phyloP scores from a whole-genome alignment of 768 basidiomycete genomes.

The Mrakia gelida region DNA sequence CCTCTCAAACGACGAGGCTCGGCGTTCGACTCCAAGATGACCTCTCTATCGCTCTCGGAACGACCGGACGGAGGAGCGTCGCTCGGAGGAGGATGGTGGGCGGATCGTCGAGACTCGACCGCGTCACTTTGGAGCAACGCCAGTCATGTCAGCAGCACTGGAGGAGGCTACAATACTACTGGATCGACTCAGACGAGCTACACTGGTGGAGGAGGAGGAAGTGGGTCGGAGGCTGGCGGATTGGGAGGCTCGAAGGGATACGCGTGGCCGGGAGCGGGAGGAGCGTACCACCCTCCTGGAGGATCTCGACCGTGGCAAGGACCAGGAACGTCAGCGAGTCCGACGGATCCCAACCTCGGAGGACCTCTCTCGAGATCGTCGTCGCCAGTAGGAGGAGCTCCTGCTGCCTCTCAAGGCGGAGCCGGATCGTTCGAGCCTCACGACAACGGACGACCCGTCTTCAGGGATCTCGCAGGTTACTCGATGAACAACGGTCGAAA shows the following conservation, averaged over 20 bases:
- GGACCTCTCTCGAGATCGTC: not conserved
- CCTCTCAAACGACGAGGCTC: slow-evolving; percentile 70
- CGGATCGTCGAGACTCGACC: slow-evolving; percentile 66
- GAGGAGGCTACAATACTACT: slow-evolving; percentile 45
- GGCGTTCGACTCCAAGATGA: slow-evolving; percentile 59
- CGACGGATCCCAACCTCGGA: not conserved
- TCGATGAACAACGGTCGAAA: slow-evolving; percentile 10
- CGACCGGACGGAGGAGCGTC: slow-evolving; percentile 1
- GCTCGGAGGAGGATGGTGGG: slow-evolving; percentile 50
- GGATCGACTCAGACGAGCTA: slow-evolving; percentile 24
- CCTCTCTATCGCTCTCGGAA: slow-evolving; percentile 19
- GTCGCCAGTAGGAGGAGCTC: slow-evolving; percentile 7
- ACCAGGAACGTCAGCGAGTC: not conserved
- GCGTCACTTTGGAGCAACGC: slow-evolving; percentile 65
- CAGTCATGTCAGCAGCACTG: slow-evolving; percentile 47
- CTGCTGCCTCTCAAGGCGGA: not conserved
- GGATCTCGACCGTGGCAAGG: not conserved
- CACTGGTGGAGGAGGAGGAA: slow-evolving; percentile 12
- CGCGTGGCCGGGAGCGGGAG: slow-evolving; percentile 5
- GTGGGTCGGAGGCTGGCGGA: slow-evolving; percentile 3
- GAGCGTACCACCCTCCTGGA: not conserved
- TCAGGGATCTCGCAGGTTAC: slow-evolving; percentile 7
- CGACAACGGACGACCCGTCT: not conserved
- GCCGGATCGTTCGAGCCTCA: not conserved
- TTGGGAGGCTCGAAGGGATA: not conserved